phyloP scores from a whole-genome alignment of 345 rosid species.

The Arabis hirsuta region DNA sequence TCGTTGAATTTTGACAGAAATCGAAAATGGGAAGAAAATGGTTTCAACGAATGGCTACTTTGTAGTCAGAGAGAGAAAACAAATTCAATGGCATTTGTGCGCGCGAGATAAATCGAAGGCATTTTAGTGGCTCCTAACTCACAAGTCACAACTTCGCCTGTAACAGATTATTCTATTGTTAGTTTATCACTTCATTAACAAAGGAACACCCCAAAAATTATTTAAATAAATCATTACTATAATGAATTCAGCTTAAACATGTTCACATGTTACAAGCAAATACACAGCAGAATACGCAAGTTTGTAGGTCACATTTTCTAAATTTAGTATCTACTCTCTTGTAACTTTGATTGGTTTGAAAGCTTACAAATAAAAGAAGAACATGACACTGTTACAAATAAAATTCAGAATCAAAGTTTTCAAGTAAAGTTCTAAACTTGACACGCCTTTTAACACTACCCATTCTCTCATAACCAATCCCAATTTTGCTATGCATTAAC shows the following conservation, averaged over 20 bases:
- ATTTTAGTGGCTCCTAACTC: constrained; percentile 27
- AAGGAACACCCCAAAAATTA: background rate
- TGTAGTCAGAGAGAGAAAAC: constrained; percentile 43
- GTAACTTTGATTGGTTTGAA: constrained; percentile 35
- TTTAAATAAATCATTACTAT: background rate
- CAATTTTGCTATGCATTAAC: constrained; percentile 89
- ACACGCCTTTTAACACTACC: constrained; percentile 77
- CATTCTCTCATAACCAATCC: constrained; percentile 78
- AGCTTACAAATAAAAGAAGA: constrained; percentile 2
- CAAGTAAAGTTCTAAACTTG: constrained; percentile 68
- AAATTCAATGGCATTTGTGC: constrained; percentile 35
- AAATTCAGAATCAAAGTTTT: constrained; percentile 23
- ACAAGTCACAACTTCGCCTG: constrained; percentile 28
- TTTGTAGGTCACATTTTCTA: too few species aligned
- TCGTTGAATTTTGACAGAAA: constrained; percentile 35
- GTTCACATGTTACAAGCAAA: constrained; percentile 14
- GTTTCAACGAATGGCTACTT: constrained; percentile 39
- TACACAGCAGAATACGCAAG: too few species aligned
- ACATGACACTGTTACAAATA: constrained; percentile 30
- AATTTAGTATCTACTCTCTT: constrained; percentile 21
- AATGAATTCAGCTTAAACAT: constrained; percentile 1
- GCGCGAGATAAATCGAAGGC: constrained; percentile 43
- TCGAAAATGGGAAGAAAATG: constrained; percentile 36
- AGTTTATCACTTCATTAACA: constrained; percentile 1
- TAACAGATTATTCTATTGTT: constrained; percentile 31